Base-by-base conservation (phyloP, 164 flowering plant species). In the Kingdonia uniflora region DNA sequence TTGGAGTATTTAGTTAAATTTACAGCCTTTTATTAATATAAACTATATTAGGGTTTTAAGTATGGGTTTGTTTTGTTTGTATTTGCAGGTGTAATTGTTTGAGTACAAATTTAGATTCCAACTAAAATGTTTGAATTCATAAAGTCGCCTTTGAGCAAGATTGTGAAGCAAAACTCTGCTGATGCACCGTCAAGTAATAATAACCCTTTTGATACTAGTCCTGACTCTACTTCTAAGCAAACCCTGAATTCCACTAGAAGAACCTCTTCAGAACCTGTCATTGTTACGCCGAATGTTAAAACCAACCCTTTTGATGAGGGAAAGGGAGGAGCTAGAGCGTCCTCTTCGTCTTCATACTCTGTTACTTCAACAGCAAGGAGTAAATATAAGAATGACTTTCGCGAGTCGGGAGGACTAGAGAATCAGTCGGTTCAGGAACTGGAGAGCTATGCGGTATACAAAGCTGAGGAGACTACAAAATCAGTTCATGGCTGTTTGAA, bases 381-480 rank as follows among this genome's bases (percentile, higher is more conserved):
- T 16, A 56, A 52, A 13, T 79, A 72, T 68, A 72, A 72, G 60
- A 74, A 75, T 44, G 77, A 65, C 19, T 77, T 73, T 42, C 69
- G 63, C 0, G 78, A 79, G 22, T 60, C 76, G 0, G 83, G 83
- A 39, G 83, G 76, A 20, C 22, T 82, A 8, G 78, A 81, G 63
- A 76, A 66, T 57, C 76, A 79, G 64, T 68, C 68, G 19, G 78
- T 75, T 45, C 76, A 87, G 49, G 95, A 84, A 37, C 62, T 87
- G 47, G 95, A 87, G 67, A 62, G 66, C n/a, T 82, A 79, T 51
- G 82, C 87, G 0, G 81, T 61, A 7, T 63, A 74, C 74, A 87
- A 84, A 67, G 70, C 92, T 12, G 78, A 82, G 71, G 89, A 84
- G 49, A 80, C 85, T 0, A 87, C 95, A 0, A 66, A 65, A 10